Conservation (phyloP, 148 eudicot species). For the Cornus suecica region DNA sequence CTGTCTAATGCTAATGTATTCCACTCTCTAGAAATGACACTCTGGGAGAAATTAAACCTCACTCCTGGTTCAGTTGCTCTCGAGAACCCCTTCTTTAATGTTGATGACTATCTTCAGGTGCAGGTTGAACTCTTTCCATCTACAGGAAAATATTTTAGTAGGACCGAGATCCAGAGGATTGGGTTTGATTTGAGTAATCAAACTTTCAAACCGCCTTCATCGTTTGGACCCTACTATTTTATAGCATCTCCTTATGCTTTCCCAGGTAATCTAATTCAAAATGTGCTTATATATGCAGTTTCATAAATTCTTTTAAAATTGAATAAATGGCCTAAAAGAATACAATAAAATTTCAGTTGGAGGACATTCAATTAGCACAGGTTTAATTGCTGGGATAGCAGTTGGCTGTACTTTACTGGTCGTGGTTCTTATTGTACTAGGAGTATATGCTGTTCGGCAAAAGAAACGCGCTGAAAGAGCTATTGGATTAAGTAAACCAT, state of each 20-base stretch:
- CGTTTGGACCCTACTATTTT: conserved; percentile 81
- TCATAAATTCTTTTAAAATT: background rate
- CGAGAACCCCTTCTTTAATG: conserved; percentile 68
- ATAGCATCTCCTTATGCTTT: conserved; percentile 69
- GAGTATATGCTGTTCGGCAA: conserved; percentile 60
- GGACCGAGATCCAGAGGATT: conserved; percentile 59
- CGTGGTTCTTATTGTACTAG: conserved; percentile 55
- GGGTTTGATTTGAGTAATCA: conserved; percentile 76
- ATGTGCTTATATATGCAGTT: background rate
- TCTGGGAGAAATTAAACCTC: conserved; percentile 65
- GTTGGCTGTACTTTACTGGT: conserved; percentile 43
- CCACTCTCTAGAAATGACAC: conserved; percentile 71
- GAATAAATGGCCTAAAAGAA: background rate
- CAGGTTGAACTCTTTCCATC: conserved; percentile 78
- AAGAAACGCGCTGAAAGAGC: conserved; percentile 80
- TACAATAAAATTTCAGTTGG: conserved; percentile 29
- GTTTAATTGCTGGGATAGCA: conserved; percentile 52
- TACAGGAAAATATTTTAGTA: conserved; percentile 43
- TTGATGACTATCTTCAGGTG: conserved; percentile 73
- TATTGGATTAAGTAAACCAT: conserved; percentile 59
- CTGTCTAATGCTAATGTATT: conserved; percentile 58
- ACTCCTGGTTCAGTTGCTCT: conserved; percentile 77
- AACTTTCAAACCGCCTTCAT: conserved; percentile 69
- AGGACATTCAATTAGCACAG: conserved; percentile 38
- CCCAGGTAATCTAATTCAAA: conserved; percentile 43